phyloP scores from a whole-genome alignment of 129 eudicot genomes.

The Pulicaria dysenterica region DNA sequence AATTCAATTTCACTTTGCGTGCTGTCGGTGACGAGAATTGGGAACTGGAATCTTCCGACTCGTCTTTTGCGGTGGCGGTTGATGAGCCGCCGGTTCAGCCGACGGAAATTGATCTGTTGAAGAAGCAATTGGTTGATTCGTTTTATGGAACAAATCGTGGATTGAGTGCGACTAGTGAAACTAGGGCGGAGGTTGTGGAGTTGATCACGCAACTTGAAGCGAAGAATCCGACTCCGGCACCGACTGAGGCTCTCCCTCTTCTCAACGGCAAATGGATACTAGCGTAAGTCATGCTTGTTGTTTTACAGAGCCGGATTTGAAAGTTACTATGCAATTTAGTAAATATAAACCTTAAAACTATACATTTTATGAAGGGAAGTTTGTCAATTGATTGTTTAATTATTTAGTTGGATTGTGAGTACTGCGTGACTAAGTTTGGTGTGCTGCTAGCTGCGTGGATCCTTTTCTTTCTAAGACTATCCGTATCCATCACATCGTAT shows the following conservation, averaged over 20 bases:
- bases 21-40: slow-evolving; percentile 46
- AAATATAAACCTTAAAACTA: no score
- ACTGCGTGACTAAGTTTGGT: no score
- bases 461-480: no score
- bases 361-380: no score
- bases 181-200: slow-evolving; percentile 87
- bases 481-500: no score
- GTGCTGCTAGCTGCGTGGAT: no score
- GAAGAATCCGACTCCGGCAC: slow-evolving; percentile 79
- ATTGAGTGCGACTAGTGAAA: slow-evolving; percentile 70
- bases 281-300: slow-evolving; percentile 70
- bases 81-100: slow-evolving; percentile 45
- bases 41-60: slow-evolving; percentile 35
- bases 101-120: slow-evolving; percentile 60
- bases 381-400: no score
- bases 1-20: slow-evolving; percentile 29
- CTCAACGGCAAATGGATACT: slow-evolving; percentile 95
- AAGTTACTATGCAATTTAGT: no score
- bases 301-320: no score
- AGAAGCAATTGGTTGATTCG: slow-evolving; percentile 66
- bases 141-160: slow-evolving; percentile 86
- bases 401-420: no score
- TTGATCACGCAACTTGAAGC: slow-evolving; percentile 82
- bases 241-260: slow-evolving; percentile 67
- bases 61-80: slow-evolving; percentile 44